These are phyloP conservation scores for Rhodotorula sp. DNA, from an alignment of 1,284 basidiomycete species.

Conservation along the genomic window DNA sequence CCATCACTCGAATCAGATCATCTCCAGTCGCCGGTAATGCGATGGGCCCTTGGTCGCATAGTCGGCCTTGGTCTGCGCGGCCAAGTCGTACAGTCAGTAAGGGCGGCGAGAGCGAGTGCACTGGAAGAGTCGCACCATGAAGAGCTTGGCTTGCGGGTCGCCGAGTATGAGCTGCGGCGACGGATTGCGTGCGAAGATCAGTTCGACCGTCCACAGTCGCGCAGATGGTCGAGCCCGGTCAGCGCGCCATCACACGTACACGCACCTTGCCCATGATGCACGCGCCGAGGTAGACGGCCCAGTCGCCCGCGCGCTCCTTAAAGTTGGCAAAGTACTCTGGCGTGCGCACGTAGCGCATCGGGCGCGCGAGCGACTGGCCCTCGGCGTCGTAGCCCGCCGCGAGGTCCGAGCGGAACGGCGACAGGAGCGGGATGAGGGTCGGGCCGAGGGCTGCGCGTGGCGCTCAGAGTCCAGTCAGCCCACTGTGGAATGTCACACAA, in stretches of 20 bases:
- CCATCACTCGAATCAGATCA: background rate
- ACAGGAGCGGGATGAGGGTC: slow-evolving; percentile 72
- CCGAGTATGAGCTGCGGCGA: slow-evolving; percentile 32
- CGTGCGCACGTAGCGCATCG: slow-evolving; percentile 67
- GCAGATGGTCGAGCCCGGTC: background rate
- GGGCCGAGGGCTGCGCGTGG: slow-evolving; percentile 53
- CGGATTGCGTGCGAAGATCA: no score
- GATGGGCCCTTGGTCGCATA: slow-evolving; percentile 33
- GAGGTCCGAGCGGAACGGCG: slow-evolving; percentile 56
- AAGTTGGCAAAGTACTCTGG: slow-evolving; percentile 93
- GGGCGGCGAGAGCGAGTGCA: background rate
- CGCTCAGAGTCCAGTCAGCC: slow-evolving; percentile 47
- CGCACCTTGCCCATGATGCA: slow-evolving; percentile 76
- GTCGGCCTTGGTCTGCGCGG: slow-evolving; percentile 34
- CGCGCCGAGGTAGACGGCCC: slow-evolving; percentile 27
- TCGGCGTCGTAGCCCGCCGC: slow-evolving; percentile 57
- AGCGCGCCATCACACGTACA: background rate
- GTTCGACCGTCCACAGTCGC: background rate
- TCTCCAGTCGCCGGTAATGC: slow-evolving; percentile 30
- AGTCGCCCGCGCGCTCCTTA: slow-evolving; percentile 69
- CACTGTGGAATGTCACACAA: no score
- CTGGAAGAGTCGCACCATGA: slow-evolving; percentile 25
- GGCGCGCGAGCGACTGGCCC: slow-evolving; percentile 52
- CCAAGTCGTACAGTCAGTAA: background rate
- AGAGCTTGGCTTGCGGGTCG: slow-evolving; percentile 35